Conservation (phyloP, 1,284 basidiomycete genomes). For the Irpex lacteus region DNA sequence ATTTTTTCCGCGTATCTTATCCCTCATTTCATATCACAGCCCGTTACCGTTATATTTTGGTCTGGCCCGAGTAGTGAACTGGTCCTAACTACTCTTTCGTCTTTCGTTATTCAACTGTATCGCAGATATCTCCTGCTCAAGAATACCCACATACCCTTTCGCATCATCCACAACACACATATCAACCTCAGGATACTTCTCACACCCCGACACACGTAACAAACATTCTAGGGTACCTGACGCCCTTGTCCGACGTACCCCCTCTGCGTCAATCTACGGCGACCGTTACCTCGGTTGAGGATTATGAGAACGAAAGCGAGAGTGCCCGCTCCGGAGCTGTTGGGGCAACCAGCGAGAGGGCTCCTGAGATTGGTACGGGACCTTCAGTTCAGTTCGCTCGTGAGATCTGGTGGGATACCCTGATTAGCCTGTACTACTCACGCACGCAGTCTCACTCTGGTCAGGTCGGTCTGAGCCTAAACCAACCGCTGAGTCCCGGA, state of each 20-base stretch:
- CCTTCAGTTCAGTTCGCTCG: constrained; percentile 65
- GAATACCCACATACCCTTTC: constrained; percentile 3
- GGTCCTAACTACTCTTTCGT: constrained; percentile 1
- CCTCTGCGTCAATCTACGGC: not conserved
- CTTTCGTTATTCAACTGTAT: not conserved
- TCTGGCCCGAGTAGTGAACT: not conserved
- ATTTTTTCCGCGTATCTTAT: not conserved
- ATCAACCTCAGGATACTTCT: not conserved
- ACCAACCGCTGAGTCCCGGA: constrained; percentile 30
- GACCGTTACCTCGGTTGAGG: not conserved
- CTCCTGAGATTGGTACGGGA: constrained; percentile 37
- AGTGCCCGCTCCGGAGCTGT: constrained; percentile 2
- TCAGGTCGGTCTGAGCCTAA: constrained; percentile 16
- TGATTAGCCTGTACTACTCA: constrained; percentile 54
- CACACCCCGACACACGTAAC: not conserved
- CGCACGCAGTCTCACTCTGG: constrained; percentile 27
- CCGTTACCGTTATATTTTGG: not conserved
- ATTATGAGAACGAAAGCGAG: constrained; percentile 31
- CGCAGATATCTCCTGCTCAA: constrained; percentile 4
- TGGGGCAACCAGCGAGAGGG: constrained; percentile 22
- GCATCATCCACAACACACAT: not conserved
- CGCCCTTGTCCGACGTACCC: not conserved
- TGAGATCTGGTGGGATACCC: constrained; percentile 76
- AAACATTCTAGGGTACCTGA: not conserved
- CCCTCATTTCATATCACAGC: not conserved